A percentile compares a stretch with the other conserved stretches of the same genome.
Conservation (phyloP, 345 rosid species). For the Cardamine occulta region DNA sequence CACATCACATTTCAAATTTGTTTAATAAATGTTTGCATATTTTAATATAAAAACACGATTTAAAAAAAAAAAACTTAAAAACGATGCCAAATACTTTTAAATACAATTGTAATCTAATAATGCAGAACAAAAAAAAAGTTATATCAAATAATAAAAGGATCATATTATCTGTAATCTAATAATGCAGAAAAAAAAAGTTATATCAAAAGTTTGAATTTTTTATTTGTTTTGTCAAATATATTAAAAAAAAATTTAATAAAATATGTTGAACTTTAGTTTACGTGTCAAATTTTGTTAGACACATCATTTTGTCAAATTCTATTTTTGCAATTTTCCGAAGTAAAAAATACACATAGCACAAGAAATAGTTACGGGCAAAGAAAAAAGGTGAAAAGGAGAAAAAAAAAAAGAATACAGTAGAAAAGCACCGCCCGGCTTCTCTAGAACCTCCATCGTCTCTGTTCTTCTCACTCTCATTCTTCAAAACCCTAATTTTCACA, state of each 20-base stretch:
- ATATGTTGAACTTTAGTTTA: not conserved
- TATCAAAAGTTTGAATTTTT: too few species aligned
- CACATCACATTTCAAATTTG: not conserved
- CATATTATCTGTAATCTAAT: not conserved
- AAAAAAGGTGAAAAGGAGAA: not conserved
- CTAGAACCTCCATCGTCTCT: conserved; percentile 2
- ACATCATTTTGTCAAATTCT: not conserved
- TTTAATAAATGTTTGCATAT: too few species aligned
- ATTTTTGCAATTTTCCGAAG: not conserved
- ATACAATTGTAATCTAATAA: not conserved
- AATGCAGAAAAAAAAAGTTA: not conserved
- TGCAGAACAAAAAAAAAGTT: not conserved
- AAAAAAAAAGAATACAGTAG: not conserved
- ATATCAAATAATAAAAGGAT: too few species aligned
- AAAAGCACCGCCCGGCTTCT: not conserved
- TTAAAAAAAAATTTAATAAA: too few species aligned
- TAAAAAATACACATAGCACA: conserved; percentile 23
- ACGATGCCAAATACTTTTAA: too few species aligned
- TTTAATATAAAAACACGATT: too few species aligned
- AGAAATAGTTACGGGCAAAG: not conserved
- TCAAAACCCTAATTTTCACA: conserved; percentile 18
- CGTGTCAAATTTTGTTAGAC: not conserved
- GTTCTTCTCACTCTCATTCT: not conserved
- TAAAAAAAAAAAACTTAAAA: too few species aligned
- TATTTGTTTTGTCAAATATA: not conserved